Base-by-base conservation (phyloP, 352 stramenopile species). In the Globisporangium heterothallicum region DNA sequence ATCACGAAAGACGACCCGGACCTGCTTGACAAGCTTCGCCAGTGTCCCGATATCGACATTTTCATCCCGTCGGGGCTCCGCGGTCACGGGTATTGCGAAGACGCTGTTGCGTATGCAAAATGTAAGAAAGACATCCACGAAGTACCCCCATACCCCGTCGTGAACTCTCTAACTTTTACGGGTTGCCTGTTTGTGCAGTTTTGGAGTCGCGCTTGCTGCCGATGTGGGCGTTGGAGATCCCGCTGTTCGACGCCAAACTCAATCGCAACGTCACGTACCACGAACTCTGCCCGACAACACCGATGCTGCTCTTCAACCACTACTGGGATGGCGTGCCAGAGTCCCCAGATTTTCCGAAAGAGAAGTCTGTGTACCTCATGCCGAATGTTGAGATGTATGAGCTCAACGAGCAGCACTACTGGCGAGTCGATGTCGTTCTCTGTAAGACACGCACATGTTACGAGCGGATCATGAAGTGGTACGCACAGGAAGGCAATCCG, bases 371-470 rank as follows among this genome's bases (percentile, higher is more conserved):
- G 19, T 84, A 74, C 24, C 50, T 79, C 27, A 76, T 79, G 66
- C 63, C 66, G 9, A 76, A 78, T 58, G 69, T 78, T 19, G 70
- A 84, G 55, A 84, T 84, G 73, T 68, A 74, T 46, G 73, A 82
- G 43, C 60, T 84, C 24, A 58, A 53, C 10, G 36, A 61, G 36
- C 25, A 54, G 22, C 58, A 70, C 14, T 75, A 72, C 38, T 74
- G 66, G 63, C 53, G 58, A 30, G 63, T 59, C 26, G 60, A 84
- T 26, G 59, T 66, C 2, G 68, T 82, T 30, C 42, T 84, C 32
- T 78, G 66, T 42, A 81, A 82, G 44, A 86, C 74, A 0, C 46
- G 53, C 3, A 35, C 80, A 9, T 84, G 71, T 16, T 63, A 61
- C 14, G 49, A 63, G 21, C 66, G 74, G 25, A 32, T 87, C 12